These are phyloP conservation scores for Acacia pycnantha DNA, from an alignment of 331 rosid genomes.

Conservation along the genomic window DNA sequence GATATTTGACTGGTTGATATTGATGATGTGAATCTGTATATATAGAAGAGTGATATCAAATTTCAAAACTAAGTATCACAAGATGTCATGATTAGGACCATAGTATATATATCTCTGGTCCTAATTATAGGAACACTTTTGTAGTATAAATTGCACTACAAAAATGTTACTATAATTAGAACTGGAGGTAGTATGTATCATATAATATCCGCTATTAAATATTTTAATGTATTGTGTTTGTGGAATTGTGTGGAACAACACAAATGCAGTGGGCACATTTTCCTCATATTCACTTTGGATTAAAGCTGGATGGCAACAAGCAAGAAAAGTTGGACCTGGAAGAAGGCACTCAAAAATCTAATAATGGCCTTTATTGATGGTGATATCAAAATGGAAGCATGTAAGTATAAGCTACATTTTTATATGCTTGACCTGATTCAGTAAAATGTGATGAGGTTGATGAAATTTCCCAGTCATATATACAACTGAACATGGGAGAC, in stretches of 20 bases:
- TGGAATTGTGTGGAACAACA: background rate
- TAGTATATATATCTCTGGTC: too few relatives aligned
- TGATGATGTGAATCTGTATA: background rate
- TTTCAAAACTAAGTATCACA: background rate
- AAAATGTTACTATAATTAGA: too few relatives aligned
- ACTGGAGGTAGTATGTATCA: too few relatives aligned
- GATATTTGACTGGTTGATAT: background rate
- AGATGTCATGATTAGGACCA: background rate
- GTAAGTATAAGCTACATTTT: slow-evolving; percentile 28
- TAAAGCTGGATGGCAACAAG: slow-evolving; percentile 83
- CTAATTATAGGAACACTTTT: too few relatives aligned
- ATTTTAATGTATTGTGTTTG: background rate
- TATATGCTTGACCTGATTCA: slow-evolving; percentile 31
- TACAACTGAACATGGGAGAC: slow-evolving; percentile 20
- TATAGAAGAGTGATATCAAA: background rate
- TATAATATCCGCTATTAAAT: background rate
- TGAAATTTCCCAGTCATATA: slow-evolving; percentile 36
- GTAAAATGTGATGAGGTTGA: slow-evolving; percentile 42
- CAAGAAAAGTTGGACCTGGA: slow-evolving; percentile 70
- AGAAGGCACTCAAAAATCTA: slow-evolving; percentile 58
- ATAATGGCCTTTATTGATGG: slow-evolving; percentile 49
- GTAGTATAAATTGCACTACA: too few relatives aligned
- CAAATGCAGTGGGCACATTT: slow-evolving; percentile 96
- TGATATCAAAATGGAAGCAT: slow-evolving; percentile 30
- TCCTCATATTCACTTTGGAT: slow-evolving; percentile 95